A percentile compares a stretch with the other conserved stretches of the same genome.
Conservation (phyloP, 1,139 yeast genomes). For the Nakaseomyces sp. region DNA sequence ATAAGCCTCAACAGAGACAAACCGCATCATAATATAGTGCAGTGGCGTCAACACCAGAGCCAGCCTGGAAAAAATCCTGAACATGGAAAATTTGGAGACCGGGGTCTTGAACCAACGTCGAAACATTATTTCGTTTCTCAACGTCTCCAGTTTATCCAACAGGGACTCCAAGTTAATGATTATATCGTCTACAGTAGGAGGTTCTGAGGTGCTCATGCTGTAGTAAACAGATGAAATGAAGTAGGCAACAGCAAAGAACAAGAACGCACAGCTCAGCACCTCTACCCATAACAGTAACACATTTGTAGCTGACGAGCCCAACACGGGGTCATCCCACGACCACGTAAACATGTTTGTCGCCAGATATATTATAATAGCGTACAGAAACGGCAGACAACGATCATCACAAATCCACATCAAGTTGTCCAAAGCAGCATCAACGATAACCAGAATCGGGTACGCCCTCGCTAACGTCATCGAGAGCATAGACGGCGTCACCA, state of each 20-base stretch:
- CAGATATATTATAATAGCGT: slow-evolving; percentile 9
- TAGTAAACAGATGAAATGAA: slow-evolving; percentile 18
- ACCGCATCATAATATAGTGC: slow-evolving; percentile 13
- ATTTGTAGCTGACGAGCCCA: slow-evolving; percentile 7
- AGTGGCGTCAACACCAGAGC: slow-evolving; percentile 11
- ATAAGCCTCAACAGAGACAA: slow-evolving; percentile 14
- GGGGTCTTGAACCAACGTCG: slow-evolving; percentile 6
- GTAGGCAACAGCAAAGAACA: slow-evolving; percentile 16
- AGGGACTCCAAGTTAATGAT: slow-evolving; percentile 24
- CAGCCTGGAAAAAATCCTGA: slow-evolving; percentile 2
- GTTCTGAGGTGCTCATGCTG: slow-evolving; percentile 22
- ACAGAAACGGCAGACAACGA: slow-evolving; percentile 14
- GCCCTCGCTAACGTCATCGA: slow-evolving; percentile 8
- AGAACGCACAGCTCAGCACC: slow-evolving; percentile 13
- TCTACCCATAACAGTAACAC: slow-evolving; percentile 19
- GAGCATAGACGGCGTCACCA: slow-evolving; percentile 8
- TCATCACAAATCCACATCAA: slow-evolving; percentile 19
- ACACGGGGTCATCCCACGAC: slow-evolving; percentile 6
- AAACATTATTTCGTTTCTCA: slow-evolving; percentile 14
- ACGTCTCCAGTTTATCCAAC: slow-evolving; percentile 19
- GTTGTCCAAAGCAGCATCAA: slow-evolving; percentile 15
- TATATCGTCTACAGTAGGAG: slow-evolving; percentile 30
- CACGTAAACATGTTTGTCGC: not conserved
- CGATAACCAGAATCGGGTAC: slow-evolving; percentile 16
- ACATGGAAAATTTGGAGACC: slow-evolving; percentile 1